Conservation (phyloP, 805 yeast species). For the Wickerhamomyces subpelliculosus region DNA sequence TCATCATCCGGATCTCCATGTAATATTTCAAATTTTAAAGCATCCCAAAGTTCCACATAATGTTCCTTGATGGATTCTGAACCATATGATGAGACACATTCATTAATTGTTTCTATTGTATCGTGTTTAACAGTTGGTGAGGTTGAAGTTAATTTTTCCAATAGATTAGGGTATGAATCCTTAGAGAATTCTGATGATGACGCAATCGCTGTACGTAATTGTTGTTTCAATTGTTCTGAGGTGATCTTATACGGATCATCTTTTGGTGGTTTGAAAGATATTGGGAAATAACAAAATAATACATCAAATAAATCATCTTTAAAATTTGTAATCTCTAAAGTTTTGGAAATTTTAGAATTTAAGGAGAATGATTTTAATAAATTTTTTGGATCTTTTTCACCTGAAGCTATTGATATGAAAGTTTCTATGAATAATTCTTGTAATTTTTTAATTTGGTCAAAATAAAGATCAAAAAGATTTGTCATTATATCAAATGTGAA, state of each 20-base stretch:
- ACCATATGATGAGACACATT: slow-evolving; percentile 49
- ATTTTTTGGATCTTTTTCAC: slow-evolving; percentile 94
- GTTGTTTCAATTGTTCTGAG: slow-evolving; percentile 57
- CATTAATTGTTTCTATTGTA: slow-evolving; percentile 53
- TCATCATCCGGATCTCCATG: slow-evolving; percentile 60
- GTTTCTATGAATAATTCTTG: slow-evolving; percentile 39
- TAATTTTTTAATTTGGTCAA: slow-evolving; percentile 12
- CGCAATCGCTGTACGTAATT: slow-evolving; percentile 56
- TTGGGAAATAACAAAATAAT: slow-evolving; percentile 93
- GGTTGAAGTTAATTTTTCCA: slow-evolving; percentile 75
- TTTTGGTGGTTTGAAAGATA: slow-evolving; percentile 86
- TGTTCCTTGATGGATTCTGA: slow-evolving; percentile 40
- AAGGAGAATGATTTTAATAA: slow-evolving; percentile 62
- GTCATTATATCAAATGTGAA: slow-evolving; percentile 46
- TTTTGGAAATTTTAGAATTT: slow-evolving; percentile 38
- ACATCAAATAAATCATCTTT: slow-evolving; percentile 76
- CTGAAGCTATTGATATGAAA: slow-evolving; percentile 64
- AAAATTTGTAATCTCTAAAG: slow-evolving; percentile 31
- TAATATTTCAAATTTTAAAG: slow-evolving; percentile 81
- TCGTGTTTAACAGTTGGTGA: slow-evolving; percentile 70
- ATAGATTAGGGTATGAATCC: slow-evolving; percentile 68
- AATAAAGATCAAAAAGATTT: slow-evolving; percentile 25
- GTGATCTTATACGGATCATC: slow-evolving; percentile 85
- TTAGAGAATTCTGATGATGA: slow-evolving; percentile 57
- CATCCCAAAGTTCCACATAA: slow-evolving; percentile 81